Evolutionary conservation across 805 yeast species (phyloP).

Genomic region (Candida maesae): DNA sequence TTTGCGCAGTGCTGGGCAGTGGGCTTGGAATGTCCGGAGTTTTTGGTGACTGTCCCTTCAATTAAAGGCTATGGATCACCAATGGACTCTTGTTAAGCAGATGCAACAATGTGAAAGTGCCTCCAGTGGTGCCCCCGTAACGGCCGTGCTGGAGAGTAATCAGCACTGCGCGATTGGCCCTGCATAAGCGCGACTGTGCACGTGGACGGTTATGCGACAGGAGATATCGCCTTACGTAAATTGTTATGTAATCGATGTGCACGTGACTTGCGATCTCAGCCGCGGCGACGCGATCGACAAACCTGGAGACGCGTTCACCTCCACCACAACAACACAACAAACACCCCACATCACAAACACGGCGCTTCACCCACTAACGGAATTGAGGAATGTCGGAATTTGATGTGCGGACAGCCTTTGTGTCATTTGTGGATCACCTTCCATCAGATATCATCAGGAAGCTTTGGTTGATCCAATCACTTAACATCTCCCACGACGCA

Average conservation of each 20-base stretch:
- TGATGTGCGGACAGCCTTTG: constrained; percentile 37
- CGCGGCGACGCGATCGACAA: too few relatives aligned
- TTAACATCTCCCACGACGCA: constrained; percentile 27
- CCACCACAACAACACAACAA: too few relatives aligned
- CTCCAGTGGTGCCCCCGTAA: too few relatives aligned
- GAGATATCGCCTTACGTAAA: background rate
- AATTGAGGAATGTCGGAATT: constrained; percentile 19
- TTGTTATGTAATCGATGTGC: constrained; percentile 1
- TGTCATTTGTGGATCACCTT: constrained; percentile 38
- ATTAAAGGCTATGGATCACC: too few relatives aligned
- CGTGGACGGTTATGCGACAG: constrained; percentile 1
- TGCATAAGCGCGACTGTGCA: constrained; percentile 11
- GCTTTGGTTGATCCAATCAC: constrained; percentile 37
- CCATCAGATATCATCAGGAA: constrained; percentile 41
- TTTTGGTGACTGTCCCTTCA: too few relatives aligned
- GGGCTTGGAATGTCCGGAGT: background rate
- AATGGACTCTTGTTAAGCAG: too few relatives aligned
- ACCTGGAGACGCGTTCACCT: too few relatives aligned
- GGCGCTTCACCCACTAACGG: background rate
- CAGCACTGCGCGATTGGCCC: constrained; percentile 16
- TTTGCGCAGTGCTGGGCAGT: too few relatives aligned
- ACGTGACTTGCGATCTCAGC: too few relatives aligned
- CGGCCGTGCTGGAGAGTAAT: constrained; percentile 3
- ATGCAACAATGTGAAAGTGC: too few relatives aligned
- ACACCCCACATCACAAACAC: too few relatives aligned